Evolutionary conservation across 129 eudicot species (phyloP), one percentile per base, ranked within the genome.

Genomic region (Ambrosia trifida): DNA sequence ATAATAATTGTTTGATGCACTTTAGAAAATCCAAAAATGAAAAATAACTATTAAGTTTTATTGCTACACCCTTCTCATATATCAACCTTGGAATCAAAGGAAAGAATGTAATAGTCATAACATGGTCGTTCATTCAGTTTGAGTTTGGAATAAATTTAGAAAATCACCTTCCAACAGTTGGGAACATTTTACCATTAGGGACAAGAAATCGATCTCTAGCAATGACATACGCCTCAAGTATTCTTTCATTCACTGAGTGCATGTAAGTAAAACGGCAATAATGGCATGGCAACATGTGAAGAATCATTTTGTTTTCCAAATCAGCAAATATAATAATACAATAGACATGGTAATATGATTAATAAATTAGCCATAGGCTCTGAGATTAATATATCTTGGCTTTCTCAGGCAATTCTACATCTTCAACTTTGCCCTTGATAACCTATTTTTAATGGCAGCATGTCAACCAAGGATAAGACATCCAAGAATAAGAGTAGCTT

Each of bases 171-270:
- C 99, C 97, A 30, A 94, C 71, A 24, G 89, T 83, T 11, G 99
- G 97, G 72, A 89, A 94, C 98, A 94, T 94, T 82, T 94, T 94
- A 64, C 98, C 98, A 70, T 82, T 89, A 53, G 95, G 93, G 46
- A 85, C 87, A 66, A 94, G 98, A 69, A 94, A 94, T 50, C 97
- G 89, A 62, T 94, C 97, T 83, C 97, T 88, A 59, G 98, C 98
- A 87, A 94, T 94, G 52, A 94, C 95, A 70, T 94, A 94, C 11
- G 99, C 84, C 83, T 94, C 99, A 52, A 94, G 79, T 97, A 94
- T 94, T 78, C 99, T 88, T 79, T 90, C 97, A 79, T 90, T 90
- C 47, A 94, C 80, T 64, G 79, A 58, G 98, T 94, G 30, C 98
- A 96, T 94, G 82, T 74, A 73, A 63, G 43, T 72, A 66, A 64